These are phyloP conservation scores for Leptomonas seymouri DNA, from an alignment of 208 protist genomes.

Conservation along the genomic window DNA sequence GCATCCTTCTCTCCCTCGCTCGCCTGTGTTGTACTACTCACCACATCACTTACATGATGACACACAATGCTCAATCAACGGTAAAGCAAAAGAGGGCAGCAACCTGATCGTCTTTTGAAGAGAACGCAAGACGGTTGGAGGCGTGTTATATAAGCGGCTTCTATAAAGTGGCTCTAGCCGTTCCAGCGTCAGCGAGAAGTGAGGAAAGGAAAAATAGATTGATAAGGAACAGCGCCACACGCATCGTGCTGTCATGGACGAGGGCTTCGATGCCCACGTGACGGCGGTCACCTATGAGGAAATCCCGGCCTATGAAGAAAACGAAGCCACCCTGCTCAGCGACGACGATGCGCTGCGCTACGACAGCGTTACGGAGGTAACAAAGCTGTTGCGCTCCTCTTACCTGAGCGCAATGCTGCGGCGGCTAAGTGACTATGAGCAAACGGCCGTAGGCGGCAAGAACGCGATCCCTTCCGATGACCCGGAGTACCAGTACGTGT, in stretches of 20 bases:
- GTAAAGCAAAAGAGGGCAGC: no score
- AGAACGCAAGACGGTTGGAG: no score
- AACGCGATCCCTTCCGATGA: conserved; percentile 85
- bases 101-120: no score
- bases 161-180: no score
- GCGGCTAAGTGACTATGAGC: conserved; percentile 75
- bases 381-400: conserved; percentile 70
- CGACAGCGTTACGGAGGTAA: conserved; percentile 83
- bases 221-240: background rate
- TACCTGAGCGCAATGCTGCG: conserved; percentile 81
- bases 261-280: conserved; percentile 69
- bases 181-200: no score
- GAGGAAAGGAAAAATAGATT: no score
- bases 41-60: no score
- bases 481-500: conserved; percentile 90
- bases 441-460: conserved; percentile 51
- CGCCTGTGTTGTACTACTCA: no score
- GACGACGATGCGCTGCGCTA: conserved; percentile 87
- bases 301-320: conserved; percentile 26
- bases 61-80: no score
- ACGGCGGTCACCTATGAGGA: conserved; percentile 12
- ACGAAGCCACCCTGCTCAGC: conserved; percentile 42
- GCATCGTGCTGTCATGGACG: conserved; percentile 33
- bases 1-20: no score
- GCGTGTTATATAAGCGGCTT: no score